These are phyloP conservation scores for Populus pruinosa DNA, from an alignment of 345 rosid genomes.

Conservation along the genomic window DNA sequence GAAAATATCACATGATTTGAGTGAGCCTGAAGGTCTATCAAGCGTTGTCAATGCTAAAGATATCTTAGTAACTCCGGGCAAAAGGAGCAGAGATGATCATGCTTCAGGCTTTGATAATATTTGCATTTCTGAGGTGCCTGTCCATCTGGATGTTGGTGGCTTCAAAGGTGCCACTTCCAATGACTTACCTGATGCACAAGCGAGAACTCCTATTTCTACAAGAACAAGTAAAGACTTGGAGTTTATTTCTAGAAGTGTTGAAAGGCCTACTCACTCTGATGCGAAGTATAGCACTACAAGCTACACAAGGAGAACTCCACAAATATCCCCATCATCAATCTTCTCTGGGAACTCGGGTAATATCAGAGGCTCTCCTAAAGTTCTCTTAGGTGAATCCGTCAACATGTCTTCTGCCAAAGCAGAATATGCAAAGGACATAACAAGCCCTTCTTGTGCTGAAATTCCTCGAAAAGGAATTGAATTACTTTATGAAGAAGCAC, in stretches of 20 bases:
- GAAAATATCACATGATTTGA: constrained; percentile 12
- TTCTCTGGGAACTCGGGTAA: constrained; percentile 33
- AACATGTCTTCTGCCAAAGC: constrained; percentile 26
- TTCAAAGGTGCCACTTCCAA: constrained; percentile 14
- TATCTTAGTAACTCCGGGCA: constrained; percentile 28
- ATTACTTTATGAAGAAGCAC: constrained; percentile 23
- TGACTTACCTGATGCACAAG: constrained; percentile 12
- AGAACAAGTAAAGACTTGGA: constrained; percentile 16
- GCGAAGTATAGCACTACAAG: constrained; percentile 26
- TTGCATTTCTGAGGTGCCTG: constrained; percentile 23
- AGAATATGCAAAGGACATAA: constrained; percentile 22
- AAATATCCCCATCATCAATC: constrained; percentile 34
- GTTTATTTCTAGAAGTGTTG: constrained; percentile 30
- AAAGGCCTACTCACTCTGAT: constrained; percentile 21
- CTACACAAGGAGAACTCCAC: constrained; percentile 51
- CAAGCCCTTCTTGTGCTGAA: constrained; percentile 19
- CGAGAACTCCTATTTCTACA: constrained; percentile 31
- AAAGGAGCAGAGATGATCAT: constrained; percentile 22
- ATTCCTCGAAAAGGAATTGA: constrained; percentile 31
- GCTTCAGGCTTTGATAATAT: constrained; percentile 23
- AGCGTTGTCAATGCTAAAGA: constrained; percentile 25
- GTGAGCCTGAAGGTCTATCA: constrained; percentile 27
- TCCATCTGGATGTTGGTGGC: constrained; percentile 12
- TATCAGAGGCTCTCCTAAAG: constrained; percentile 25
- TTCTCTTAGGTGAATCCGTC: constrained; percentile 14